Evolutionary conservation across 495 filamentous ascomycete genomes (phyloP).

Genomic region (Hypoxylon fragiforme): DNA sequence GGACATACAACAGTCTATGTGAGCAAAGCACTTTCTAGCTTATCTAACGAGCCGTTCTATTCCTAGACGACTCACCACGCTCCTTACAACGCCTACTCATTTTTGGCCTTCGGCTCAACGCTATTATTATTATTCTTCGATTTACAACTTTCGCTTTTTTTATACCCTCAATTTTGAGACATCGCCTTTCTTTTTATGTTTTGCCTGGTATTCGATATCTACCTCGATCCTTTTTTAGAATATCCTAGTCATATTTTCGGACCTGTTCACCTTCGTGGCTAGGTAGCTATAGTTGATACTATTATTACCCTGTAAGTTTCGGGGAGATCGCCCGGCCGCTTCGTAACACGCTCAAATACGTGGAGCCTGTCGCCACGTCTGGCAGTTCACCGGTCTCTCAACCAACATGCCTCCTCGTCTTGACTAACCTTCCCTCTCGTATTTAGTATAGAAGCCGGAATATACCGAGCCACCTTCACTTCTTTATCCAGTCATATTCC

Average conservation of each 20-base stretch:
- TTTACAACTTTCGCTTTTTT: slow-evolving; percentile 37
- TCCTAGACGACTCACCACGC: slow-evolving; percentile 46
- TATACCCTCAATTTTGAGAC: slow-evolving; percentile 10
- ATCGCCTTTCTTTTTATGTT: slow-evolving; percentile 14
- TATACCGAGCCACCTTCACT: slow-evolving; percentile 41
- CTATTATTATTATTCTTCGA: slow-evolving; percentile 22
- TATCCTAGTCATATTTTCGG: too few species aligned
- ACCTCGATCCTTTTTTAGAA: too few species aligned
- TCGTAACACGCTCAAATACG: slow-evolving; percentile 24
- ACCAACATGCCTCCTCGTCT: slow-evolving; percentile 18
- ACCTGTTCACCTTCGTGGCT: too few species aligned
- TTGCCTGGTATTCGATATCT: too few species aligned
- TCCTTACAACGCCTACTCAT: slow-evolving; percentile 41
- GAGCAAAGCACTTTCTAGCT: slow-evolving; percentile 36
- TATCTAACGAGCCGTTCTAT: slow-evolving; percentile 46
- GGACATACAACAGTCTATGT: slow-evolving; percentile 42
- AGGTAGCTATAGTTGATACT: slow-evolving; percentile 35
- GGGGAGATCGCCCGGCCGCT: slow-evolving; percentile 28
- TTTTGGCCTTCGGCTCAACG: slow-evolving; percentile 13
- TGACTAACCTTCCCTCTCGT: slow-evolving; percentile 18
- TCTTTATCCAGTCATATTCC: slow-evolving; percentile 22
- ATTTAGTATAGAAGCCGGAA: slow-evolving; percentile 39
- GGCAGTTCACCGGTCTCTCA: slow-evolving; percentile 17
- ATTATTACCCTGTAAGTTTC: slow-evolving; percentile 47
- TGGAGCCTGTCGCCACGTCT: not conserved